Base-by-base conservation (phyloP, 371 early-diverging fungal species). In the Astathelohania contejeani region DNA sequence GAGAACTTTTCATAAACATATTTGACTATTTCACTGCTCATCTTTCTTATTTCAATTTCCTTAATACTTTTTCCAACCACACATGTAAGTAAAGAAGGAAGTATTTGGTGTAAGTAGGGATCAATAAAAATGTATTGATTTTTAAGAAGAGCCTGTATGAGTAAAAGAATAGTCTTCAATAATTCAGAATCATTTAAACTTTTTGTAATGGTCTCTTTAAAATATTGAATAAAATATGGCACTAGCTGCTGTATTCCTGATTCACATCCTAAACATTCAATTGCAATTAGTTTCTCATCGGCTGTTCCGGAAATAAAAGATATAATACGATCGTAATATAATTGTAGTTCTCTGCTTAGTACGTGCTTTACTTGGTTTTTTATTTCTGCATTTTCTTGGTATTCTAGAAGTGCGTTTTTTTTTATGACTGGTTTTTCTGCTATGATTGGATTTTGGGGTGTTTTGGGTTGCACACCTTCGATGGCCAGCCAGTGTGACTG, bases 381-480 rank as follows among this genome's bases (percentile, higher is more conserved):
- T 40, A 74, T 58, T 44, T 67, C 69, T 14, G 62, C 37, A 20
- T 74, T 69, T 48, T 72, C 72, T 58, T 65, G 65, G 38, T 63
- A 70, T 12, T 53, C 64, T 4, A 87, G 26, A 85, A 91, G 29
- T 82, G 76, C 23, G 82, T 85, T 60, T 81, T 85, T 25, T 62
- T 73, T 67, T 19, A 1, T 45, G 38, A 48, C 51, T 6, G 47
- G 60, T 62, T 62, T 78, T 76, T 83, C 84, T 37, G 76, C 73
- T 0, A 85, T 82, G 1, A 85, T 79, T 19, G 96, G 96, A 66
- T 98, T 98, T 73, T 96, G 92, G 24, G 89, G 86, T 61, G 90
- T 94, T 10, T 84, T 82, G 28, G 98, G 98, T 70, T 98, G 96
- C 2, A 92, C 90, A 19, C 98, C 98, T 61, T 96, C 95, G 57